Evolutionary conservation across 139 green algal genomes (phyloP), one percentile per base, ranked within the genome.

Genomic region (Coccomyxa sp.): DNA sequence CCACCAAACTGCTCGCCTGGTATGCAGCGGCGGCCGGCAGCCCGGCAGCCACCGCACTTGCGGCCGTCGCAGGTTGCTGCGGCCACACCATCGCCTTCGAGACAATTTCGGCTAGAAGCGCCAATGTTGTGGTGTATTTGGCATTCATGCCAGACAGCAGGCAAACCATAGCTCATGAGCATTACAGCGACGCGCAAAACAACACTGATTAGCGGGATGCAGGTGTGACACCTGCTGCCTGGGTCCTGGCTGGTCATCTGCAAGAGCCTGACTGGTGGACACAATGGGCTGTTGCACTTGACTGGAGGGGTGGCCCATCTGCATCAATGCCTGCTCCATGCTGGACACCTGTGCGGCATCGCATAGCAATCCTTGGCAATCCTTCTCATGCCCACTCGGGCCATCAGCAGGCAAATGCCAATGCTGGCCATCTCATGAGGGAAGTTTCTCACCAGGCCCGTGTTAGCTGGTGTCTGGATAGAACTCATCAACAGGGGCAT

Each of bases 1-100:
- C 18, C 45, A 84, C 77, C 23, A 84, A 58, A 28, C 59, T 82
- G 28, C 23, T 38, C 21, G 80, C 58, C 21, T 81, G 38, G 58
- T 87, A 87, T 0, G 51, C 23, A 27, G 76, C 76, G 57, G 74
- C 59, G 58, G 23, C n/a, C 23, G 32, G n/a, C 27, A 15, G 28
- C 45, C 27, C 68, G 13, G 30, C 67, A 51, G 27, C 13, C 60
- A 17, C 67, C 18, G 76, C 28, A 51, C 25, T n/a, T 21, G 67
- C 38, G 76, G 3, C 38, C n/a, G 67, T 25, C 66, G 30, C 30
- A 3, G 38, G 38, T 51, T 51, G 38, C 38, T 51, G 38, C 80
- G 76, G 60, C 60, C 76, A 60, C 10, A 38, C 17, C 16, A 83
- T 58, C 13, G 80, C 80, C 38, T 11, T 51, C 63, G 58, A 31